Evolutionary conservation across 2,329 filamentous ascomycete genomes (phyloP).

Genomic region (Sporothrix mexicana): DNA sequence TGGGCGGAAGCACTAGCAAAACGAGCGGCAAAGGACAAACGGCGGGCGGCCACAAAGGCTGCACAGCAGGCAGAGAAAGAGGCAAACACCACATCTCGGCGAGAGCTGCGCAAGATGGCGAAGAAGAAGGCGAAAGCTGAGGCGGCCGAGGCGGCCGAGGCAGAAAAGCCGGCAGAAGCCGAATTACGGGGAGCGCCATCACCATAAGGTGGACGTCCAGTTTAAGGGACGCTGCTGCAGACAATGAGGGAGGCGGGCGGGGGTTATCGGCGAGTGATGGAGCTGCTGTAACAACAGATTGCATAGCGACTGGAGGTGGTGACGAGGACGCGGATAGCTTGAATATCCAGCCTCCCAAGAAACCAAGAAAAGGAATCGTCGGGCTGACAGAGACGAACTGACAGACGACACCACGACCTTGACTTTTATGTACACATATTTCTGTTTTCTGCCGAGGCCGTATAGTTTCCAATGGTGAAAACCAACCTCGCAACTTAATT

Average conservation of each 20-base stretch:
- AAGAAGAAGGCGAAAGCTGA: conserved; percentile 25
- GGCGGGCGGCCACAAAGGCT: conserved; percentile 49
- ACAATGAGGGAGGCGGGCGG: neutral
- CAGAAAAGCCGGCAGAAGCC: conserved; percentile 27
- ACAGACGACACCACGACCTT: conserved; percentile 29
- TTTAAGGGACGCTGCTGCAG: neutral
- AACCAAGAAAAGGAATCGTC: neutral
- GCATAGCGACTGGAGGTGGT: conserved; percentile 9
- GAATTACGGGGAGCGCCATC: conserved; percentile 24
- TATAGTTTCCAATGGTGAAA: conserved; percentile 6
- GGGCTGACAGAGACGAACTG: neutral
- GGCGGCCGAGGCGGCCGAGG: conserved; percentile 21
- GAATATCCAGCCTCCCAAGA: neutral
- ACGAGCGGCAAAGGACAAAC: conserved; percentile 62
- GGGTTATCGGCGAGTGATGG: neutral
- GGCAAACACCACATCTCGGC: conserved; percentile 28
- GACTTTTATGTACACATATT: conserved; percentile 30
- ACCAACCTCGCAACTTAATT: neutral
- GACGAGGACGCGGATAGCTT: neutral
- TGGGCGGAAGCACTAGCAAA: conserved; percentile 60
- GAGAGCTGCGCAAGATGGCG: conserved; percentile 30
- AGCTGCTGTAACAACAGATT: conserved; percentile 23
- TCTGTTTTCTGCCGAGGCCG: conserved; percentile 3
- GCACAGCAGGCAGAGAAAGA: conserved; percentile 35
- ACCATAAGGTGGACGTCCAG: neutral